These are phyloP conservation scores for Beauveria pseudobassiana DNA, from an alignment of 2,329 filamentous ascomycete species.

Conservation along the genomic window DNA sequence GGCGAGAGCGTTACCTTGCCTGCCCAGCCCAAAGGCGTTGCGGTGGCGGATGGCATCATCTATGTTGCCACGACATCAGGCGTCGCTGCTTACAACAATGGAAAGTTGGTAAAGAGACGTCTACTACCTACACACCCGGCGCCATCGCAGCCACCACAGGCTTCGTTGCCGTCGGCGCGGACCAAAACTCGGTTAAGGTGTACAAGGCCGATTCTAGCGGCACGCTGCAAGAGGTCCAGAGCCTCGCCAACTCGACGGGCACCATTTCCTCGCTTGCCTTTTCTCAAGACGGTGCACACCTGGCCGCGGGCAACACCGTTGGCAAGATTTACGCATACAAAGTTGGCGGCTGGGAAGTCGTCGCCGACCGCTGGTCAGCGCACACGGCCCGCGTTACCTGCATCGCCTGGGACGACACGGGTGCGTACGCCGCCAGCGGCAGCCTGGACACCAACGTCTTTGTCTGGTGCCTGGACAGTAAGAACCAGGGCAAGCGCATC, in stretches of 20 bases:
- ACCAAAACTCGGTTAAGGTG: slow-evolving; percentile 67
- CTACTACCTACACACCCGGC: slow-evolving; percentile 58
- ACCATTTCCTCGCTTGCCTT: slow-evolving; percentile 77
- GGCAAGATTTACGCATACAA: slow-evolving; percentile 82
- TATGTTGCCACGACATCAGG: slow-evolving; percentile 50
- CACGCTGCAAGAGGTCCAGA: slow-evolving; percentile 44
- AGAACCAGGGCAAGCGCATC: slow-evolving; percentile 73
- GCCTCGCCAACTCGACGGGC: slow-evolving; percentile 61
- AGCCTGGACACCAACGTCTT: slow-evolving; percentile 86
- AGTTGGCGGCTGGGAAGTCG: slow-evolving; percentile 56
- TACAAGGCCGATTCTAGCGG: slow-evolving; percentile 53
- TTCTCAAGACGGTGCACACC: slow-evolving; percentile 64
- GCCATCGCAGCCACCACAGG: slow-evolving; percentile 62
- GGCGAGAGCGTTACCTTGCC: slow-evolving; percentile 60
- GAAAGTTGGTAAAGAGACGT: slow-evolving; percentile 50
- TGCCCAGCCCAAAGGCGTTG: slow-evolving; percentile 73
- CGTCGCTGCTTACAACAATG: slow-evolving; percentile 49
- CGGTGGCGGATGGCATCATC: slow-evolving; percentile 42
- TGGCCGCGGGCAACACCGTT: slow-evolving; percentile 75
- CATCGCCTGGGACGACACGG: slow-evolving; percentile 68
- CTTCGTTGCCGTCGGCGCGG: slow-evolving; percentile 66
- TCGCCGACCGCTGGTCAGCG: slow-evolving; percentile 65
- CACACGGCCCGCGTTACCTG: slow-evolving; percentile 51
- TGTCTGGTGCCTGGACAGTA: slow-evolving; percentile 77
- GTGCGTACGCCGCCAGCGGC: slow-evolving; percentile 74